phyloP scores from a whole-genome alignment of 768 basidiomycete genomes.

The Tricholoma flavovirens region DNA sequence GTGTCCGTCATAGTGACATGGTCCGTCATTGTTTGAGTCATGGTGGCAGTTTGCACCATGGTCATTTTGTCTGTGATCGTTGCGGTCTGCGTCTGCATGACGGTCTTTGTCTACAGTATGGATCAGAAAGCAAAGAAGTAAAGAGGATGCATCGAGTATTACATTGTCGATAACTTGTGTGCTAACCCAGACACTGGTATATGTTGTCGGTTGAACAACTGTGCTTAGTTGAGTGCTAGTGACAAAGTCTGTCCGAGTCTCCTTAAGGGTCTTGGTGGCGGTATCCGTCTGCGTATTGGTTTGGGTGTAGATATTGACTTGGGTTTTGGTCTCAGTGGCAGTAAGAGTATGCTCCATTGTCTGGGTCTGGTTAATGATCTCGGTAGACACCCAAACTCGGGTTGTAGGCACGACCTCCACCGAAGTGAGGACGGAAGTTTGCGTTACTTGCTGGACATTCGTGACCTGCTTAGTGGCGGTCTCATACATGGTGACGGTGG shows the following conservation, averaged over 20 bases:
- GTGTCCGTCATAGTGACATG: conserved; percentile 46
- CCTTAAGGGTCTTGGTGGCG: conserved; percentile 40
- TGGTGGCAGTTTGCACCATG: conserved; percentile 47
- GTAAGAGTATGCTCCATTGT: conserved; percentile 55
- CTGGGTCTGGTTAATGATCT: conserved; percentile 54
- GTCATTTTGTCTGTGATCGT: conserved; percentile 52
- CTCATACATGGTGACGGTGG: conserved; percentile 37
- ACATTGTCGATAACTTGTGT: conserved; percentile 57
- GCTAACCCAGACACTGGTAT: conserved; percentile 42
- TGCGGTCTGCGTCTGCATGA: conserved; percentile 43
- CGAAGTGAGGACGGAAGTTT: conserved; percentile 45
- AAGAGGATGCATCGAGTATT: conserved; percentile 11
- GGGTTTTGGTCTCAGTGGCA: conserved; percentile 55
- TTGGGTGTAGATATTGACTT: conserved; percentile 48
- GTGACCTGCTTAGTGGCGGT: conserved; percentile 29
- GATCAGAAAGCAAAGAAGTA: not conserved
- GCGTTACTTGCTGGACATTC: conserved; percentile 35
- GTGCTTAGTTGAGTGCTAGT: conserved; percentile 47
- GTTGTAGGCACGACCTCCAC: conserved; percentile 57
- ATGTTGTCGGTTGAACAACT: conserved; percentile 51
- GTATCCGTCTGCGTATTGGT: conserved; percentile 43
- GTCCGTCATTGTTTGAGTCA: conserved; percentile 51
- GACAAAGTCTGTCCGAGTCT: conserved; percentile 50
- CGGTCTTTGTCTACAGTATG: conserved; percentile 29
- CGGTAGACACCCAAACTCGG: conserved; percentile 60